Evolutionary conservation across 495 filamentous ascomycete species (phyloP).

Genomic region (Tetracladium setigerum): DNA sequence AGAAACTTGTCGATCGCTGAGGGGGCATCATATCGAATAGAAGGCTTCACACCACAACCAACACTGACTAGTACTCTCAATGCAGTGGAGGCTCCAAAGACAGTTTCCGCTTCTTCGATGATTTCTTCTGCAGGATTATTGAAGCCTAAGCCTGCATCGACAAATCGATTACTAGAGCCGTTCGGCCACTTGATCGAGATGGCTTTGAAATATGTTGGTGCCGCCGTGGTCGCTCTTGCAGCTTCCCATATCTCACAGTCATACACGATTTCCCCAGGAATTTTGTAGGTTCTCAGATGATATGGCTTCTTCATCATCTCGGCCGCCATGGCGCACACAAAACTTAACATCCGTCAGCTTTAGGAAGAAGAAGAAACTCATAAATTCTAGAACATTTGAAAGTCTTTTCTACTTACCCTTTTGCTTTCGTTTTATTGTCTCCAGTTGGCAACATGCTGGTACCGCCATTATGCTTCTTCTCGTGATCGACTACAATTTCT

Average conservation of each 20-base stretch:
- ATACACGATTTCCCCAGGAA: background rate
- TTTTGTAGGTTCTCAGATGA: conserved; percentile 13
- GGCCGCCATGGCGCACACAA: conserved; percentile 12
- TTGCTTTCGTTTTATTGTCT: conserved; percentile 6
- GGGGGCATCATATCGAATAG: background rate
- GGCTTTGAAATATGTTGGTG: conserved; percentile 12
- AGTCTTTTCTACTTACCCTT: conserved; percentile 4
- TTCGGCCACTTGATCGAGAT: background rate
- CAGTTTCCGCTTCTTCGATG: conserved; percentile 9
- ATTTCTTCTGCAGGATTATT: conserved; percentile 17
- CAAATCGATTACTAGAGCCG: conserved; percentile 5
- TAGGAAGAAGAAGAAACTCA: no score
- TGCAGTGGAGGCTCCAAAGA: background rate
- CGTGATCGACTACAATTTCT: no score
- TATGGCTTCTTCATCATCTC: conserved; percentile 2
- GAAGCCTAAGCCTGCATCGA: conserved; percentile 13
- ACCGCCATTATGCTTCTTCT: conserved; percentile 1
- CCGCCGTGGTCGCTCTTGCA: conserved; percentile 13
- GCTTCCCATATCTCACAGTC: conserved; percentile 15
- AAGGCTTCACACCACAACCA: conserved; percentile 7
- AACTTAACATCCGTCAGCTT: conserved; percentile 3
- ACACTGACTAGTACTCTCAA: conserved; percentile 12
- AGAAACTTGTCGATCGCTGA: conserved; percentile 7
- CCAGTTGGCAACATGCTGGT: no score
- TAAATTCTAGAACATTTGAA: conserved; percentile 1